phyloP scores from a whole-genome alignment of 176 grass and related monocot genomes.

The Pharus latifolius region DNA sequence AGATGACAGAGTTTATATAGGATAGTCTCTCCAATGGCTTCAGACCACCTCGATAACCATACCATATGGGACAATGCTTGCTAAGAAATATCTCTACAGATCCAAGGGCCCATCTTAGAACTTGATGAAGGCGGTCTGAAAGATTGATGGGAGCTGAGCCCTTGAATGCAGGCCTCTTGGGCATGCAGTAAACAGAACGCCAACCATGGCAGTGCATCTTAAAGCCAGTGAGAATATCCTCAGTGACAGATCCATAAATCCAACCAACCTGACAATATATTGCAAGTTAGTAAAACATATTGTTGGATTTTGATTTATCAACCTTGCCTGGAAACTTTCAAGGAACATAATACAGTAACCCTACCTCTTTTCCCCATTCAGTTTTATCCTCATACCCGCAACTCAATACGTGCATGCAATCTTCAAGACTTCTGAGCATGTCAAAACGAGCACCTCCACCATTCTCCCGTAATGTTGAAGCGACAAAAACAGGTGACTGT shows the following conservation, averaged over 20 bases:
- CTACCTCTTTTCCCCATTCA: constrained; percentile 52
- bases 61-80: constrained; percentile 58
- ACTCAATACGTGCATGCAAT: constrained; percentile 32
- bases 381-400: constrained; percentile 53
- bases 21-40: constrained; percentile 41
- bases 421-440: constrained; percentile 17
- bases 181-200: constrained; percentile 48
- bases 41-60: constrained; percentile 41
- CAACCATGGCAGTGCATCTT: constrained; percentile 58
- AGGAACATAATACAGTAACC: neutral
- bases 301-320: too few relatives aligned
- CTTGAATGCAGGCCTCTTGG: constrained; percentile 42
- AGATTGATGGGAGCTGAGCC: too few relatives aligned
- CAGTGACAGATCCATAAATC: too few relatives aligned
- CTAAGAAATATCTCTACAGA: constrained; percentile 53
- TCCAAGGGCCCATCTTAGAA: constrained; percentile 43
- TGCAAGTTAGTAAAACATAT: neutral
- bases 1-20: constrained; percentile 43
- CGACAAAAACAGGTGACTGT: constrained; percentile 36
- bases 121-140: constrained; percentile 45
- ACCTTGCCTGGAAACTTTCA: neutral
- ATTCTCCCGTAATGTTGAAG: constrained; percentile 32
- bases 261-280: constrained; percentile 27
- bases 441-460: constrained; percentile 5
- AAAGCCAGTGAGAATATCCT: constrained; percentile 43